Evolutionary conservation across 805 yeast genomes (phyloP), one percentile per base, ranked within the genome.

Genomic region (Ogataea siamensis): DNA sequence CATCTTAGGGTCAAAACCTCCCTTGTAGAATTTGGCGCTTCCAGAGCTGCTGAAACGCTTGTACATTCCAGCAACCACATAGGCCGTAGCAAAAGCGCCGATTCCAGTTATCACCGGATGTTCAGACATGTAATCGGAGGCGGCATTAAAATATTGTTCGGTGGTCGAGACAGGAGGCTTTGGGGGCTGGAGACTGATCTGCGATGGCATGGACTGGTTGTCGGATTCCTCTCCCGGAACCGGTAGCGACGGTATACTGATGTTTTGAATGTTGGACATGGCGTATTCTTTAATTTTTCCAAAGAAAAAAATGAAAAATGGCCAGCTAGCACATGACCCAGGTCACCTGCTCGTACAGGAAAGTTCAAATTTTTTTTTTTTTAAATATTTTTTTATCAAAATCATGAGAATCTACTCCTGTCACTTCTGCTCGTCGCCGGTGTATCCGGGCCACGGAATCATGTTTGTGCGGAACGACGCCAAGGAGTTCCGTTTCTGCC

Each of bases 381-480:
- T 12, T 12, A 22, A 27, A 18, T 12, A 11, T 28, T 32, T 37
- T 22, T 38, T 37, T 20, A 31, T 37, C 36, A 32, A 23, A 2
- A 42, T 16, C 38, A 86, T 87, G 96, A 83, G 96, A 78, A 77
- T 87, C 37, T 77, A 82, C 62, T 80, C 85, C 47, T 93, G 99
- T 59, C 98, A 93, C 64, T 93, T 93, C 68, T 93, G 99, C 70
- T 89, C 97, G 14, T 85, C 96, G 10, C 99, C 99, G 34, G 94
- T 87, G 32, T 91, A 91, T 58, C 91, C 89, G 23, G 85, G 87
- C 38, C 95, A 88, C 58, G 99, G 99, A 47, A 88, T 93, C 59
- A 85, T 87, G 87, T 93, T 89, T 68, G 98, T 93, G 46, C 83
- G 99, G 68, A 93, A 93, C 63, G 99, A 93, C 60, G 95, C 98